Evolutionary conservation across 371 early-diverging fungal species (phyloP).

Genomic region (Blakeslea trispora): DNA sequence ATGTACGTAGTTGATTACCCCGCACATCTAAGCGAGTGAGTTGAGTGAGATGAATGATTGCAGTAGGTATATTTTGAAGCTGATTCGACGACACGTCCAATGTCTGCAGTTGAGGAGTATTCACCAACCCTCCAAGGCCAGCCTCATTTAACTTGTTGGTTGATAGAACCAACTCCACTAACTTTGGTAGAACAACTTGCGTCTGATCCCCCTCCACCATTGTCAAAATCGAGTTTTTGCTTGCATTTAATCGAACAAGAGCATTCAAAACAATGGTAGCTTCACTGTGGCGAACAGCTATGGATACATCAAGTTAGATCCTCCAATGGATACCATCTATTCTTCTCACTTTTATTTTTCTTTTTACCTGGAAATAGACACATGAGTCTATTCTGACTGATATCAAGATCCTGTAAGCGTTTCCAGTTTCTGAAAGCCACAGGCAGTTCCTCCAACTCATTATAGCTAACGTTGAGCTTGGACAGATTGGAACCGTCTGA

Average conservation of each 20-base stretch:
- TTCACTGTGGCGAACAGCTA: constrained; percentile 9
- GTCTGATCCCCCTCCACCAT: constrained; percentile 19
- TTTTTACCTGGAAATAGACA: constrained; percentile 30
- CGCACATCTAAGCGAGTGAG: constrained; percentile 64
- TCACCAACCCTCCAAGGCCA: constrained; percentile 18
- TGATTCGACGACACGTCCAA: constrained; percentile 69
- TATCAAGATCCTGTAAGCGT: constrained; percentile 52
- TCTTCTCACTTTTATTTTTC: background rate
- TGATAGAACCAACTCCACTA: constrained; percentile 60
- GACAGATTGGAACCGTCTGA: background rate
- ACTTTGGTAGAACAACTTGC: constrained; percentile 41
- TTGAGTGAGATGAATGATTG: constrained; percentile 41
- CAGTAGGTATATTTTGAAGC: constrained; percentile 55
- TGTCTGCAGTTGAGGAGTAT: constrained; percentile 52
- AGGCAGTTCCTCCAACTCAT: constrained; percentile 55
- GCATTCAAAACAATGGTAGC: constrained; percentile 27
- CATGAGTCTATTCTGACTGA: constrained; percentile 50
- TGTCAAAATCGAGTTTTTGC: constrained; percentile 46
- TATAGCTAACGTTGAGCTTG: constrained; percentile 59
- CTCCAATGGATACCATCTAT: too few species aligned
- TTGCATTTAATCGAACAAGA: constrained; percentile 60
- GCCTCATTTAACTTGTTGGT: constrained; percentile 45
- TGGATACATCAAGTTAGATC: background rate
- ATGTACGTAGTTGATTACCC: constrained; percentile 54
- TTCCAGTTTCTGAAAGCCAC: constrained; percentile 27